phyloP scores from a whole-genome alignment of 805 yeast genomes.

The Candida tallmaniae region DNA sequence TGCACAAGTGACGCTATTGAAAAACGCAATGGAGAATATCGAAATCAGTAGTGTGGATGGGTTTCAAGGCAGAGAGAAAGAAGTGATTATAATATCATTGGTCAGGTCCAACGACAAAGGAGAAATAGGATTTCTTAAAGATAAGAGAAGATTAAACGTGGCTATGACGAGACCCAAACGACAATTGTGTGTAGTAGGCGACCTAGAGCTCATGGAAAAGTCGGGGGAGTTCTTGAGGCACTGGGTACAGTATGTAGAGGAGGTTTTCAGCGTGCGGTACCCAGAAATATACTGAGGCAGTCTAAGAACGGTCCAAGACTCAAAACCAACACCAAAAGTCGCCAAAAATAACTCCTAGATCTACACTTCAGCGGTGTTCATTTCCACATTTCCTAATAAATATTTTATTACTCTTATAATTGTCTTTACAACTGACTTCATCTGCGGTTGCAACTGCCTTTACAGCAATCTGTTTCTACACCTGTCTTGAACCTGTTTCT shows the following conservation, averaged over 20 bases:
- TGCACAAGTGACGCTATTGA: conserved; percentile 73
- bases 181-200: conserved; percentile 83
- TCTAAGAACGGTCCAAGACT: too few species aligned
- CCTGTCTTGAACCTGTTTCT: too few species aligned
- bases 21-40: conserved; percentile 43
- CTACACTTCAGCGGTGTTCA: too few species aligned
- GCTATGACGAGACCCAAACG: conserved; percentile 89
- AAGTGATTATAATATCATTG: conserved; percentile 70
- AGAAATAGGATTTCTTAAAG: conserved; percentile 80
- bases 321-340: too few species aligned
- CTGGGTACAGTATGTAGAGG: conserved; percentile 73
- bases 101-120: conserved; percentile 72
- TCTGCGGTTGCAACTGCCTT: too few species aligned
- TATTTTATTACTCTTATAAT: too few species aligned
- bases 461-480: too few species aligned
- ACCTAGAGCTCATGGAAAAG: conserved; percentile 60
- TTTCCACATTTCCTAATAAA: too few species aligned
- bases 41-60: conserved; percentile 94
- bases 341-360: too few species aligned
- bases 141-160: conserved; percentile 78
- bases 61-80: conserved; percentile 95
- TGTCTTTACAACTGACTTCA: too few species aligned
- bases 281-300: too few species aligned
- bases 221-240: conserved; percentile 47
- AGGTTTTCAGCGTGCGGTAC: conserved; percentile 61